A percentile compares a stretch with the other conserved stretches of the same genome.
phyloP scores from a whole-genome alignment of 2,329 filamentous ascomycete species.

The Septoria petroselini region DNA sequence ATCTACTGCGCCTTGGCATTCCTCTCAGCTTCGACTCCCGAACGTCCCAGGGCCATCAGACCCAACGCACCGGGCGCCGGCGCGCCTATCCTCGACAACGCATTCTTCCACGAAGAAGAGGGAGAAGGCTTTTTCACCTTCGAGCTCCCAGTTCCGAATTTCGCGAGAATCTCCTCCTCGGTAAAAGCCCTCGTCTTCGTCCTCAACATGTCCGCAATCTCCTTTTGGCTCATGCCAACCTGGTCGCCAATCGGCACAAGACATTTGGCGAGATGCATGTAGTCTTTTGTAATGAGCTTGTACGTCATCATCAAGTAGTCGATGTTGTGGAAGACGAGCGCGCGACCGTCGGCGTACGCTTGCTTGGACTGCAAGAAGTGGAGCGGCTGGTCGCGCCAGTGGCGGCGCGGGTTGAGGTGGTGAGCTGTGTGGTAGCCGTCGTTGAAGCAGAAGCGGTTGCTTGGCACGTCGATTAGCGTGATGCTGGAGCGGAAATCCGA shows the following conservation, averaged over 20 bases:
- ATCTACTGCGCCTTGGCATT: conserved; percentile 1
- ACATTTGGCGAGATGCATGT: conserved; percentile 64
- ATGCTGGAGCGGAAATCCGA: conserved; percentile 78
- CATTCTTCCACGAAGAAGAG: conserved; percentile 1
- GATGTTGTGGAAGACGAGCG: conserved; percentile 76
- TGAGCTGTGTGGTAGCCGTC: conserved; percentile 81
- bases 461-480: conserved; percentile 73
- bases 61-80: conserved; percentile 5
- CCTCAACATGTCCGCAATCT: conserved; percentile 61
- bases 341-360: conserved; percentile 63
- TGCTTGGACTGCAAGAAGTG: conserved; percentile 69
- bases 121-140: neutral
- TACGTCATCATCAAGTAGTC: conserved; percentile 76
- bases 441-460: conserved; percentile 79
- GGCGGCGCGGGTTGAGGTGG: conserved; percentile 71
- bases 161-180: conserved; percentile 61
- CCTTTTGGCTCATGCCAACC: conserved; percentile 61
- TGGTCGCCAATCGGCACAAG: conserved; percentile 73
- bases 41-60: conserved; percentile 1
- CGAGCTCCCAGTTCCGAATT: conserved; percentile 44
- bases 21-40: conserved; percentile 5
- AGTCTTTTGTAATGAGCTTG: conserved; percentile 67
- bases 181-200: conserved; percentile 64
- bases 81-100: neutral
- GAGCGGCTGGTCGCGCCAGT: conserved; percentile 77